Evolutionary conservation across 78 protist species (phyloP).

Genomic region (Emiliania huxleyi): DNA sequence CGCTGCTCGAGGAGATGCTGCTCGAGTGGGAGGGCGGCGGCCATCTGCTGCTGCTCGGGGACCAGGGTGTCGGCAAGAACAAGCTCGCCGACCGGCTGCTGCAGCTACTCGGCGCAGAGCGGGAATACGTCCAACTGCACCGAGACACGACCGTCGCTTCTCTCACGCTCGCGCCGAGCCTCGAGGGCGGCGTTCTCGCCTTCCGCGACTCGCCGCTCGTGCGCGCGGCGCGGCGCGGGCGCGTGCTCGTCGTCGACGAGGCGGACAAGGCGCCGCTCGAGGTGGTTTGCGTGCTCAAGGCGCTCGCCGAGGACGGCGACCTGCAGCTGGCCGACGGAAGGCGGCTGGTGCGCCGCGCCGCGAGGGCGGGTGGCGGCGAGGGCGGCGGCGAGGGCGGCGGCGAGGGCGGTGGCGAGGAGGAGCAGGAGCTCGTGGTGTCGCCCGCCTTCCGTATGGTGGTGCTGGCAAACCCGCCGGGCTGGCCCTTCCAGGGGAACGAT

Average conservation of each 20-base stretch:
- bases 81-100: constrained; percentile 66
- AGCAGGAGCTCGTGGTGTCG: constrained; percentile 36
- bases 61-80: constrained; percentile 83
- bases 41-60: constrained; percentile 68
- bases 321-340: background rate
- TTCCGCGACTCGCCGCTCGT: constrained; percentile 69
- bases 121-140: constrained; percentile 85
- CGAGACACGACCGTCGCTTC: constrained; percentile 79
- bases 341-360: background rate
- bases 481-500: constrained; percentile 80
- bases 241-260: constrained; percentile 77
- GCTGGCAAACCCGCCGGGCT: constrained; percentile 82
- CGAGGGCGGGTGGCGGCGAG: background rate
- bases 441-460: constrained; percentile 71
- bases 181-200: constrained; percentile 43
- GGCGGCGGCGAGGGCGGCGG: background rate
- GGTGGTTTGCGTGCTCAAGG: constrained; percentile 56
- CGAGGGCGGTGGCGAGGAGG: background rate
- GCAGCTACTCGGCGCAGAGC: constrained; percentile 20
- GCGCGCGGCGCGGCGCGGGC: constrained; percentile 60
- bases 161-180: constrained; percentile 57
- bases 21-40: constrained; percentile 30
- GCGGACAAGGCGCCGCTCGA: constrained; percentile 81
- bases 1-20: constrained; percentile 40
- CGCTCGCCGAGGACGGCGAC: background rate